Conservation (phyloP, 441 rosid genomes). For the Erysimum cheiri region DNA sequence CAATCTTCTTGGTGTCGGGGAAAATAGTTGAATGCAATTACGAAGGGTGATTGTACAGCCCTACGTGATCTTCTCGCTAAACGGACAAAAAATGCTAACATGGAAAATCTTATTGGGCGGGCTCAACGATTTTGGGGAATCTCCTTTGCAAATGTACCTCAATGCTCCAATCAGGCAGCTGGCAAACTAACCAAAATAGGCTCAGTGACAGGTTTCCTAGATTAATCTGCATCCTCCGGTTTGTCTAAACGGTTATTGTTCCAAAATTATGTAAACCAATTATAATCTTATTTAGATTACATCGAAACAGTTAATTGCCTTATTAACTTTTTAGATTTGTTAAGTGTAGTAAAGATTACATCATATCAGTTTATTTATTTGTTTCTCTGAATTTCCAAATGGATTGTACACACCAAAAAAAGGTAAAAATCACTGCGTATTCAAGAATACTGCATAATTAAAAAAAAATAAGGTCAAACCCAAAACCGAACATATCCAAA, state of each 20-base stretch:
- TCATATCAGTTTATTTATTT: not conserved
- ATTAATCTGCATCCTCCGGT: not conserved
- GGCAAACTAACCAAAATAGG: not conserved
- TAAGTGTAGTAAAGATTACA: not conserved
- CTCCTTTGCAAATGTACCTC: not conserved
- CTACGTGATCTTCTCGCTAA: not conserved
- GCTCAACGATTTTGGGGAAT: not conserved
- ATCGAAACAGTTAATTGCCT: too few species aligned
- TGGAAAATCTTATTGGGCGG: not conserved
- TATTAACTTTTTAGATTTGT: not conserved
- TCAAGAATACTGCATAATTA: not conserved
- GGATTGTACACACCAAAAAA: not conserved
- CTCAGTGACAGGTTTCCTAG: too few species aligned
- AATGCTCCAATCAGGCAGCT: not conserved
- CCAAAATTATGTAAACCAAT: not conserved
- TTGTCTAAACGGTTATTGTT: too few species aligned
- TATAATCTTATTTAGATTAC: not conserved
- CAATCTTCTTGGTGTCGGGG: too few species aligned
- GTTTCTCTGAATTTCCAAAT: not conserved
- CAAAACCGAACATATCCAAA: conserved; percentile 22
- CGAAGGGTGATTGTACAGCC: not conserved
- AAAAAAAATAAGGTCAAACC: not conserved
- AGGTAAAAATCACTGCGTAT: not conserved
- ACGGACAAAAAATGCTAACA: not conserved
- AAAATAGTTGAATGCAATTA: too few species aligned